A percentile compares a stretch with the other conserved stretches of the same genome.
These are phyloP conservation scores for Plasmodium malariae DNA, from an alignment of 169 alveolate genomes.

Conservation along the genomic window DNA sequence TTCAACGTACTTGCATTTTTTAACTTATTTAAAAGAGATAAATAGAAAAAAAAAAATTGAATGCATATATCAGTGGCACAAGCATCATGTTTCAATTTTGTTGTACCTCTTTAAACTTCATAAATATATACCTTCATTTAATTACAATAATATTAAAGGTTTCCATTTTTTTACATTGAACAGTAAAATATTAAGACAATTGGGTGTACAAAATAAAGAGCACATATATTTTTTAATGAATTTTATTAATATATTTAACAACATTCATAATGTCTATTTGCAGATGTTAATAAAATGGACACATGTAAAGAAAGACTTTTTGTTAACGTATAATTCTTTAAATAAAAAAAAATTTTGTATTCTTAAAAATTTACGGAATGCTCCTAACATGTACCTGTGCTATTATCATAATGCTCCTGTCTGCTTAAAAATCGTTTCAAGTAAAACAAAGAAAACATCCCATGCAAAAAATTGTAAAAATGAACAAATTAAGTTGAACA, in stretches of 20 bases:
- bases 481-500: neutral
- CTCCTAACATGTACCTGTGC: conserved; percentile 4
- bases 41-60: conserved; percentile 47
- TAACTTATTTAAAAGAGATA: conserved; percentile 30
- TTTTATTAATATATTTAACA: conserved; percentile 45
- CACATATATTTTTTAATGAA: conserved; percentile 46
- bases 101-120: conserved; percentile 26
- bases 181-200: conserved; percentile 4
- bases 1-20: neutral
- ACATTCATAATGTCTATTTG: conserved; percentile 39
- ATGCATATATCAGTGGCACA: conserved; percentile 59
- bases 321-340: conserved; percentile 3
- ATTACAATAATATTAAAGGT: conserved; percentile 24
- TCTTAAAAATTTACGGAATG: neutral
- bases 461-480: neutral
- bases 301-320: conserved; percentile 1
- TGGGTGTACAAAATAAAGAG: conserved; percentile 40
- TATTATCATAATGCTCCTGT: conserved; percentile 43
- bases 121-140: conserved; percentile 33
- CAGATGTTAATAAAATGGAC: conserved; percentile 20
- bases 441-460: neutral
- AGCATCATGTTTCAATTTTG: conserved; percentile 19
- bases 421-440: neutral
- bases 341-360: conserved; percentile 25
- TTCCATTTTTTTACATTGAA: conserved; percentile 54